Percentiles rank a stretch among this genome's conserved stretches.
These are phyloP conservation scores for Wickerhamomyces sp. DNA, from an alignment of 1,139 yeast species.

Conservation along the genomic window DNA sequence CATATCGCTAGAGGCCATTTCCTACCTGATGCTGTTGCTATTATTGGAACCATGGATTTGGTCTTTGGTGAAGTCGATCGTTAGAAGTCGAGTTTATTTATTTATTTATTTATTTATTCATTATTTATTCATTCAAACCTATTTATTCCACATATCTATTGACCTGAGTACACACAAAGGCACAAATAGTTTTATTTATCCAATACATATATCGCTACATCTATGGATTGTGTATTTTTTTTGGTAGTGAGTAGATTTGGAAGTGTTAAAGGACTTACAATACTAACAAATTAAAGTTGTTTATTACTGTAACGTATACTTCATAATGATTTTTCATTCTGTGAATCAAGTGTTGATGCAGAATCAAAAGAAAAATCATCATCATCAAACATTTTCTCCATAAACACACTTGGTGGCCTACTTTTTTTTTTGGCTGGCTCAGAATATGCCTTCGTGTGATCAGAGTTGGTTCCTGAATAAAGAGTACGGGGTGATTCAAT, in stretches of 20 bases:
- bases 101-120: constrained; percentile 7
- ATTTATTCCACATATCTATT: constrained; percentile 6
- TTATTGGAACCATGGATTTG: constrained; percentile 92
- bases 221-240: no score
- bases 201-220: background rate
- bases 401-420: constrained; percentile 27
- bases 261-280: no score
- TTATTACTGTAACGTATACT: no score
- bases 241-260: no score
- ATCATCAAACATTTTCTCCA: constrained; percentile 25
- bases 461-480: background rate
- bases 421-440: constrained; percentile 4
- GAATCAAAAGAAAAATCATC: constrained; percentile 8
- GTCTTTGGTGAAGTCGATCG: constrained; percentile 95
- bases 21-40: constrained; percentile 90
- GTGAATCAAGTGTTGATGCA: constrained; percentile 1
- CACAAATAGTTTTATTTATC: background rate
- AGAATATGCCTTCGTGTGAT: no score
- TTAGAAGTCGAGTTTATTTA: constrained; percentile 28
- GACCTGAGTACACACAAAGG: background rate
- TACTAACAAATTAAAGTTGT: no score
- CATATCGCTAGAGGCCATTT: constrained; percentile 82
- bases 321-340: no score
- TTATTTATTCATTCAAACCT: constrained; percentile 6
- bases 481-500: constrained; percentile 19